phyloP scores from a whole-genome alignment of 179 eudicot genomes.

The Heliamphora pulchella region DNA sequence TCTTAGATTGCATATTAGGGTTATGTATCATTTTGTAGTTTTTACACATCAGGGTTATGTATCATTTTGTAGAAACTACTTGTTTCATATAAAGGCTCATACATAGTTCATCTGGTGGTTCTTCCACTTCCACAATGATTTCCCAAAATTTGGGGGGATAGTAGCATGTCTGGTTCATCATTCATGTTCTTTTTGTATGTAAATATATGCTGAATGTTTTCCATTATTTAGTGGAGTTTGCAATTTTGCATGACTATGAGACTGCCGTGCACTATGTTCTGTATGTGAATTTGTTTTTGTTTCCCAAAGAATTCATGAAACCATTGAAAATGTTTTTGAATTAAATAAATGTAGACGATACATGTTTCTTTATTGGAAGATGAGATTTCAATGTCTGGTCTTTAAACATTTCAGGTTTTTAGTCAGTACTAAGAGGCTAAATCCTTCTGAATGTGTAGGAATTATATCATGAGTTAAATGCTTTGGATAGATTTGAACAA shows the following conservation, averaged over 20 bases:
- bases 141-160: not conserved
- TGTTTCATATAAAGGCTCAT: too few species aligned
- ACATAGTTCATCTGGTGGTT: too few species aligned
- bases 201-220: not conserved
- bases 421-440: constrained; percentile 10
- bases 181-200: not conserved
- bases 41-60: too few species aligned
- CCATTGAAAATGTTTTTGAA: not conserved
- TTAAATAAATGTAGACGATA: not conserved
- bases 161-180: not conserved
- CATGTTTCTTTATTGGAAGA: not conserved
- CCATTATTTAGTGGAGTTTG: not conserved
- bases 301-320: not conserved
- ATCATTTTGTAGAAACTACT: too few species aligned
- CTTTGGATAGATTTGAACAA: constrained; percentile 85
- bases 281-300: not conserved
- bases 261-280: not conserved
- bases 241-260: not conserved
- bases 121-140: not conserved
- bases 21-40: not conserved
- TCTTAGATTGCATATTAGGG: not conserved
- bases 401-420: not conserved
- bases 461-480: constrained; percentile 82
- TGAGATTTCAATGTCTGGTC: not conserved
- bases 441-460: constrained; percentile 45